phyloP scores from a whole-genome alignment of 306 rosid genomes.

The Cotoneaster glaucophyllus region DNA sequence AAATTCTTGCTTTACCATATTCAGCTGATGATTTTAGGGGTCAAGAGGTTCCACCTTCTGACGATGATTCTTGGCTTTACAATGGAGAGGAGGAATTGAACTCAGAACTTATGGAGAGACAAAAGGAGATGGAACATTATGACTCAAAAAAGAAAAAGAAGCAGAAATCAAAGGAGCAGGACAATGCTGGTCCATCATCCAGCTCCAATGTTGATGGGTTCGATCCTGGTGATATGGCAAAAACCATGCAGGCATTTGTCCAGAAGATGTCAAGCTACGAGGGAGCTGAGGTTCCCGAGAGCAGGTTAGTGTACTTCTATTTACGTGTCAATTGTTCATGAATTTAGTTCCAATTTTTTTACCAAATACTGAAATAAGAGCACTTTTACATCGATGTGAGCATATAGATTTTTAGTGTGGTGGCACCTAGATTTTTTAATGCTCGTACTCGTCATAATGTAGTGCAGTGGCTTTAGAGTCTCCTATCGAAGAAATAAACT shows the following conservation, averaged over 20 bases:
- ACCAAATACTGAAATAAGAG: background rate
- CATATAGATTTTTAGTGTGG: background rate
- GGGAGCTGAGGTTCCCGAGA: slow-evolving; percentile 84
- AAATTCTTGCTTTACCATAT: slow-evolving; percentile 60
- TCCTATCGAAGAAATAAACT: background rate
- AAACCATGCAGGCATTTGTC: slow-evolving; percentile 79
- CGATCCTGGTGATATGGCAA: slow-evolving; percentile 65
- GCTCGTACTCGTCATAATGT: slow-evolving; percentile 7
- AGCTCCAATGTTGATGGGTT: slow-evolving; percentile 44
- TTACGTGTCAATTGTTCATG: background rate
- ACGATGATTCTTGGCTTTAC: slow-evolving; percentile 84
- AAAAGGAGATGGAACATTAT: slow-evolving; percentile 75
- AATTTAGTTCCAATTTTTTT: background rate
- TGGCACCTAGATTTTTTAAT: background rate
- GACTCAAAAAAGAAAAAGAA: slow-evolving; percentile 55
- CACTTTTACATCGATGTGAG: background rate
- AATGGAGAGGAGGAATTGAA: slow-evolving; percentile 79
- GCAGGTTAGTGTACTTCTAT: slow-evolving; percentile 43
- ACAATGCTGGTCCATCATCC: slow-evolving; percentile 34
- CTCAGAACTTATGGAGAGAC: slow-evolving; percentile 75
- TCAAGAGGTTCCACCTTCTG: slow-evolving; percentile 71
- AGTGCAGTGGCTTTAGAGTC: slow-evolving; percentile 4
- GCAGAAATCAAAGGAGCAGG: slow-evolving; percentile 49
- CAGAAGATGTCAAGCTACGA: slow-evolving; percentile 70
- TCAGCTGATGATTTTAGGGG: slow-evolving; percentile 54